Evolutionary conservation across 306 rosid species (phyloP).

Genomic region (Adenanthera pavonina): DNA sequence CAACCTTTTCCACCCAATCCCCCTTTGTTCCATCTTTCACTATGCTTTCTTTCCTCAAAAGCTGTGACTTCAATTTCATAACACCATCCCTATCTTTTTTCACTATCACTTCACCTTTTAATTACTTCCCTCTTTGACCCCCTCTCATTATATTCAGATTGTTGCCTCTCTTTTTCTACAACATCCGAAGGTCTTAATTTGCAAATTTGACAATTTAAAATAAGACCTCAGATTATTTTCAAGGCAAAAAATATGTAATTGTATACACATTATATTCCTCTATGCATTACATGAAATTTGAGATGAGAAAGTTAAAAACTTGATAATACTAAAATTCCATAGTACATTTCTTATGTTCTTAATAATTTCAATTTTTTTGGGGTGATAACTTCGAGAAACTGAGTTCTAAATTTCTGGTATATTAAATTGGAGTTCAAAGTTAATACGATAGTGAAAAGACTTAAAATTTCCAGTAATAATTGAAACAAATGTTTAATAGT

Average conservation of each 20-base stretch:
- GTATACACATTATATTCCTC: too few species aligned
- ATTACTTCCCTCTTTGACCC: not conserved
- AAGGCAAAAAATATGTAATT: not conserved
- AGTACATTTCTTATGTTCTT: too few species aligned
- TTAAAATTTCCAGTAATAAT: too few species aligned
- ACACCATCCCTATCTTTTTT: not conserved
- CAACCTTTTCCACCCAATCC: conserved; percentile 10
- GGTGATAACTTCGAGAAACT: too few species aligned
- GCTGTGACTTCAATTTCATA: not conserved
- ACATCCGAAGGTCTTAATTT: not conserved
- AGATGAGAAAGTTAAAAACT: too few species aligned
- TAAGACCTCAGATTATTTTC: not conserved
- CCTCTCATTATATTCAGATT: not conserved
- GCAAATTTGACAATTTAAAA: not conserved
- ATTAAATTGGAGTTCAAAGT: too few species aligned
- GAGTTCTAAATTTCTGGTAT: too few species aligned
- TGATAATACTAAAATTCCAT: too few species aligned
- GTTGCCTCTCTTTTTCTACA: not conserved
- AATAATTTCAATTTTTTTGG: too few species aligned
- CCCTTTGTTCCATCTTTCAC: not conserved
- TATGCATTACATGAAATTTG: too few species aligned
- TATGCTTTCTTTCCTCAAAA: not conserved
- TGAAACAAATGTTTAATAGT: too few species aligned
- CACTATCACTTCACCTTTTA: not conserved
- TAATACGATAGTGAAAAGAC: too few species aligned